Evolutionary conservation across 2,329 filamentous ascomycete species (phyloP), one percentile per base, ranked within the genome.

Genomic region (Fusarium phyllophilum): DNA sequence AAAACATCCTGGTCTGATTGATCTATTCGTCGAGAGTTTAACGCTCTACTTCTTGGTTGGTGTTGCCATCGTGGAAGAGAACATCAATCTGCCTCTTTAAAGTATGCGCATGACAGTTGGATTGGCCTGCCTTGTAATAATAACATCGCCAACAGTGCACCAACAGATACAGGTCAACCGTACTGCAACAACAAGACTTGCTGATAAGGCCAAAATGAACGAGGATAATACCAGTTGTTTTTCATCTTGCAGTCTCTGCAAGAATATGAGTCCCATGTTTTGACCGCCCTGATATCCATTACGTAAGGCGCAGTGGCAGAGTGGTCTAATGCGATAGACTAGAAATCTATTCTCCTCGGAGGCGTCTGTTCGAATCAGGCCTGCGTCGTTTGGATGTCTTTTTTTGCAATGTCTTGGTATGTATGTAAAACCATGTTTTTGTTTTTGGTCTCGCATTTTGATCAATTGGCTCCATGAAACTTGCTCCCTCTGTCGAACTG

Each of bases 181-280:
- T 4, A 18, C 1, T 3, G 8, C 3, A 24, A 12, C 1, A 22
- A 3, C 6, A 20, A 18, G 5, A 15, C 1, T 20, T 52, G 4
- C 22, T 15, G 9, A 26, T 14, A 5, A 8, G 15, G 9, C 9
- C 3, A 18, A 26, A 38, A 3, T 12, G 2, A 24, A 24, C 4
- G 29, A 24, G 29, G 6, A 29, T 22, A 5, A 13, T 26, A 9
- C 2, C 14, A 26, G 7, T 9, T 3, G 10, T 8, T 10, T 17
- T 8, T 18, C 18, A 2, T 22, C 29, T 8, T 10, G 2, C 4
- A 13, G 5, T 1, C 3, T 17, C 3, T 38, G 13, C 1, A 22
- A 6, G 34, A 6, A 0, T 26, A 38, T 54, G 0, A 22, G 0
- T 2, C 7, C 14, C 3, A 13, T 54, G 3, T 13, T 18, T 2